A percentile compares a stretch with the other conserved stretches of the same genome.
Evolutionary conservation across 1,284 basidiomycete genomes (phyloP).

Genomic region (Cryptococcus sp.): DNA sequence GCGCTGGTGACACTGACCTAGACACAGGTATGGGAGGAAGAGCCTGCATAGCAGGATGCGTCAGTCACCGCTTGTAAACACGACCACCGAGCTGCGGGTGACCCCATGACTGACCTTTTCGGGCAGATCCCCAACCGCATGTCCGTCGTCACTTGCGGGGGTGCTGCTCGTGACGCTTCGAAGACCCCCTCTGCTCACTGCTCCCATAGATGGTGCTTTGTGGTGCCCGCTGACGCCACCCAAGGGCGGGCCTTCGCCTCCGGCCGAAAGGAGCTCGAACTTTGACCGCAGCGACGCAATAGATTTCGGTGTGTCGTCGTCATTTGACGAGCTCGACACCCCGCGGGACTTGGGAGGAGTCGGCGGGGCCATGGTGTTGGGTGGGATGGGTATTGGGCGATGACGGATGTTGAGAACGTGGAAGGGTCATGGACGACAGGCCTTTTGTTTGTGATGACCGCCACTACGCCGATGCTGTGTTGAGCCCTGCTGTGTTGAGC

Average conservation of each 20-base stretch:
- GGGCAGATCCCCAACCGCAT: too few relatives aligned
- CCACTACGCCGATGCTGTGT: constrained; percentile 1
- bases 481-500: background rate
- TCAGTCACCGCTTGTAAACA: too few relatives aligned
- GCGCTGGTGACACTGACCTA: constrained; percentile 5
- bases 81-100: too few relatives aligned
- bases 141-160: too few relatives aligned
- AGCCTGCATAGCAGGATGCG: background rate
- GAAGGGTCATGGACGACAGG: background rate
- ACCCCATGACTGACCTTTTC: too few relatives aligned
- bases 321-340: background rate
- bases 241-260: background rate
- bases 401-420: background rate
- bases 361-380: background rate
- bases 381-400: background rate
- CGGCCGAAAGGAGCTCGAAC: constrained; percentile 35
- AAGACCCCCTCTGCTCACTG: too few relatives aligned
- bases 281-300: constrained; percentile 37
- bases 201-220: too few relatives aligned
- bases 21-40: constrained; percentile 9
- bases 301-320: constrained; percentile 21
- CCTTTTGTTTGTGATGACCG: background rate
- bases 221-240: too few relatives aligned
- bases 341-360: background rate
- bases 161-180: too few relatives aligned